phyloP scores from a whole-genome alignment of 768 basidiomycete genomes.

The Trametes maxima region DNA sequence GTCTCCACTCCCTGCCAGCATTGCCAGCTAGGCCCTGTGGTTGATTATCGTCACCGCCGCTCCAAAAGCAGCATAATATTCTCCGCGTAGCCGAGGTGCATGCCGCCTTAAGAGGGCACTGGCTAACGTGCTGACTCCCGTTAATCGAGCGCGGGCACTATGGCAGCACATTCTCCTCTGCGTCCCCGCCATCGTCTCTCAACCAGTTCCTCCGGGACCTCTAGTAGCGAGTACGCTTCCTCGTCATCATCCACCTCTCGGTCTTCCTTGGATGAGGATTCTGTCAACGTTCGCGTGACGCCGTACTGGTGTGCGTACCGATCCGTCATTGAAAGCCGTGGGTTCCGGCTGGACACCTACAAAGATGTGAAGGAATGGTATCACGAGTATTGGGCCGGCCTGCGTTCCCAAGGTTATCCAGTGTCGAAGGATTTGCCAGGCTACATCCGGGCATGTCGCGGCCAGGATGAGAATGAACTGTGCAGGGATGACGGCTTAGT shows the following conservation, averaged over 20 bases:
- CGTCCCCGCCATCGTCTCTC: conserved; percentile 6
- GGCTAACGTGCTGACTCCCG: neutral
- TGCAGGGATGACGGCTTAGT: conserved; percentile 77
- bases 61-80: conserved; percentile 12
- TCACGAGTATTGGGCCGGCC: conserved; percentile 35
- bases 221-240: conserved; percentile 22
- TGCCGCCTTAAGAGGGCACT: conserved; percentile 12
- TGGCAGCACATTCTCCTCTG: conserved; percentile 6
- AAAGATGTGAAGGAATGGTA: conserved; percentile 67
- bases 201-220: neutral
- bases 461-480: conserved; percentile 56
- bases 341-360: conserved; percentile 69
- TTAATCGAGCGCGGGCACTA: conserved; percentile 1
- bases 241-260: conserved; percentile 45
- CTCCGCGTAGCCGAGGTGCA: conserved; percentile 6
- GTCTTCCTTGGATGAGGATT: conserved; percentile 52
- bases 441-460: conserved; percentile 37
- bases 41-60: conserved; percentile 4
- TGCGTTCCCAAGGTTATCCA: conserved; percentile 22
- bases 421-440: conserved; percentile 33
- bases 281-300: conserved; percentile 55
- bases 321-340: conserved; percentile 47
- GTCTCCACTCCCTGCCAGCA: conserved; percentile 1
- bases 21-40: neutral
- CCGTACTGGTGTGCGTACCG: conserved; percentile 67